Conservation (phyloP, 2,329 filamentous ascomycete genomes). For the Cadophora sp. region DNA sequence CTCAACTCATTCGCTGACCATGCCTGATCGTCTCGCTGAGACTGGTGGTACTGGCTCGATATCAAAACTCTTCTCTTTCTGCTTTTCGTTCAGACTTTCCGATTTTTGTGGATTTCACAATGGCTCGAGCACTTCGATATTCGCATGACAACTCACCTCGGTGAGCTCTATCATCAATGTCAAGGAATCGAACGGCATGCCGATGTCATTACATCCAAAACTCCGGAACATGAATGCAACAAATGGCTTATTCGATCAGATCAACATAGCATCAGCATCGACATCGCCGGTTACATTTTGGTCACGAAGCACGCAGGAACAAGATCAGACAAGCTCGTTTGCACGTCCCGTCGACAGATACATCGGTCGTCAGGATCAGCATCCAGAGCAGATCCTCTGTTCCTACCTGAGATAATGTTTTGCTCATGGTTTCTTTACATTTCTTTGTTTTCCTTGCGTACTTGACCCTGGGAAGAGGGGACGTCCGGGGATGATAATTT, state of each 20-base stretch:
- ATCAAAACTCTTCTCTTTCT: constrained; percentile 44
- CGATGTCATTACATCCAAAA: constrained; percentile 43
- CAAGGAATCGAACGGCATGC: constrained; percentile 45
- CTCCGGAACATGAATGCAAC: constrained; percentile 37
- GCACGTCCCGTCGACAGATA: constrained; percentile 28
- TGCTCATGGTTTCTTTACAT: constrained; percentile 35
- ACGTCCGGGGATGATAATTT: constrained; percentile 37
- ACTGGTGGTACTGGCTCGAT: constrained; percentile 38
- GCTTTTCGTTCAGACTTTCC: constrained; percentile 42
- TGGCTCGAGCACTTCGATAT: constrained; percentile 45
- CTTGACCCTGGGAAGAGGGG: constrained; percentile 36
- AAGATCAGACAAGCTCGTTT: constrained; percentile 43
- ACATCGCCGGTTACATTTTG: constrained; percentile 36
- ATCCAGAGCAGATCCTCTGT: constrained; percentile 42
- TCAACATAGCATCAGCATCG: constrained; percentile 27
- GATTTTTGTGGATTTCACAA: constrained; percentile 41
- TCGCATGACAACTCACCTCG: constrained; percentile 39
- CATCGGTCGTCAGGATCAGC: constrained; percentile 28
- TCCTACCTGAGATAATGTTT: constrained; percentile 37
- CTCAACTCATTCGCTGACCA: constrained; percentile 38
- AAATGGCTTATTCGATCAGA: constrained; percentile 31
- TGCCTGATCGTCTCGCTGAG: constrained; percentile 37
- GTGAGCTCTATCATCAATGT: constrained; percentile 37
- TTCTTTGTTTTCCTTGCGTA: constrained; percentile 35
- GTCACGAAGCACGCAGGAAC: constrained; percentile 36